These are phyloP conservation scores for Pseudoscleropodium purum DNA, from an alignment of 225 moss, liverwort and hornwort genomes.

Conservation along the genomic window DNA sequence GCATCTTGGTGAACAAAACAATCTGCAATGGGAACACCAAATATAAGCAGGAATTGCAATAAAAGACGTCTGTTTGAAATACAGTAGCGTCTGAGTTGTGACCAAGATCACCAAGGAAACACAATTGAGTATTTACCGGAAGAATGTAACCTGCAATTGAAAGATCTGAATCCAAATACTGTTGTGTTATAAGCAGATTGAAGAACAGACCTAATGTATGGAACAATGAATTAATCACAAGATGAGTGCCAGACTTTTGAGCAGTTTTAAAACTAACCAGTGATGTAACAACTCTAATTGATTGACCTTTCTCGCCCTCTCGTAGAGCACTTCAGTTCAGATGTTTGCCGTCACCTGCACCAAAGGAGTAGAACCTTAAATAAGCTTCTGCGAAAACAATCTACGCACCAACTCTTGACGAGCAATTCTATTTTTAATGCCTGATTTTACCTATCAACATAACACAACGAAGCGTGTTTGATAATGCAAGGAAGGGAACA, in stretches of 20 bases:
- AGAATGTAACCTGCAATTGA: neutral
- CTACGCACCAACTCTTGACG: neutral
- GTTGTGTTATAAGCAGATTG: neutral
- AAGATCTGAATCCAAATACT: neutral
- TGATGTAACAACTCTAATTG: neutral
- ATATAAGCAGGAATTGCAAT: neutral
- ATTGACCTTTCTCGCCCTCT: neutral
- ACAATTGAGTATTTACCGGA: neutral
- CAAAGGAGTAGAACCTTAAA: neutral
- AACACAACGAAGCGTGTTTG: neutral
- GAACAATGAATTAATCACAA: neutral
- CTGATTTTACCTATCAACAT: neutral
- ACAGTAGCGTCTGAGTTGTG: neutral
- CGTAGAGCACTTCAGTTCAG: neutral
- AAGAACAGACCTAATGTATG: neutral
- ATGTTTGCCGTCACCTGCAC: conserved; percentile 23
- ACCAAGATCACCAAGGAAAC: conserved; percentile 1
- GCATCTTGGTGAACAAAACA: neutral
- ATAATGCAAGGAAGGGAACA: neutral
- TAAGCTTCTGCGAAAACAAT: neutral
- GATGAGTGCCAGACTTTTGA: neutral
- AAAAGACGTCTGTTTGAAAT: neutral
- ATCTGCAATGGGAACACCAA: neutral
- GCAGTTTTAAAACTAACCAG: neutral
- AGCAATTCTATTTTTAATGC: neutral